phyloP scores from a whole-genome alignment of 495 filamentous ascomycete genomes.

The Choiromyces venosus region DNA sequence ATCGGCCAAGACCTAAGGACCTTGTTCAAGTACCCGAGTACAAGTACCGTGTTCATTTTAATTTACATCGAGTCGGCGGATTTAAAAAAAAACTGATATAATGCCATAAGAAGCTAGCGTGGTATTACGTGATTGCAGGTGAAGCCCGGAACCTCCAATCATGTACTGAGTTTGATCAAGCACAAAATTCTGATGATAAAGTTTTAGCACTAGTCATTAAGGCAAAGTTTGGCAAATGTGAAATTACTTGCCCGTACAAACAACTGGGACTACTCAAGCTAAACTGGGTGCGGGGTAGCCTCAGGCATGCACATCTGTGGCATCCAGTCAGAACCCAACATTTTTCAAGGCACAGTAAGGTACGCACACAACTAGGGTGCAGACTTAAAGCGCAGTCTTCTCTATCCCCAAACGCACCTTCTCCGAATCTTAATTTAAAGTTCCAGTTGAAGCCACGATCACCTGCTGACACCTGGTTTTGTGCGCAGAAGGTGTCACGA shows the following conservation, averaged over 20 bases:
- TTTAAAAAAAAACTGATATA: not conserved
- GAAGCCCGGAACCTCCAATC: not conserved
- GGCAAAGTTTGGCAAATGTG: not conserved
- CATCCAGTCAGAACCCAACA: not conserved
- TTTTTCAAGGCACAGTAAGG: not conserved
- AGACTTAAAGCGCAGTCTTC: not conserved
- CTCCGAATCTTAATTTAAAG: too few species aligned
- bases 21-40: not conserved
- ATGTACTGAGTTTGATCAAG: not conserved
- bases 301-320: not conserved
- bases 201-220: not conserved
- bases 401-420: not conserved
- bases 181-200: not conserved
- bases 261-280: not conserved
- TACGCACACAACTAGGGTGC: not conserved
- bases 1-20: not conserved
- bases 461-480: not conserved
- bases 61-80: not conserved
- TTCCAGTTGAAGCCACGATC: not conserved
- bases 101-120: not conserved
- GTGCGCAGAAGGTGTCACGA: not conserved
- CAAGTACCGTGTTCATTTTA: not conserved
- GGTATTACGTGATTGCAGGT: not conserved
- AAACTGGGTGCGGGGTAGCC: not conserved
- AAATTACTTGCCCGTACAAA: not conserved